Conservation (phyloP, 768 basidiomycete species). For the Mrakia frigida region DNA sequence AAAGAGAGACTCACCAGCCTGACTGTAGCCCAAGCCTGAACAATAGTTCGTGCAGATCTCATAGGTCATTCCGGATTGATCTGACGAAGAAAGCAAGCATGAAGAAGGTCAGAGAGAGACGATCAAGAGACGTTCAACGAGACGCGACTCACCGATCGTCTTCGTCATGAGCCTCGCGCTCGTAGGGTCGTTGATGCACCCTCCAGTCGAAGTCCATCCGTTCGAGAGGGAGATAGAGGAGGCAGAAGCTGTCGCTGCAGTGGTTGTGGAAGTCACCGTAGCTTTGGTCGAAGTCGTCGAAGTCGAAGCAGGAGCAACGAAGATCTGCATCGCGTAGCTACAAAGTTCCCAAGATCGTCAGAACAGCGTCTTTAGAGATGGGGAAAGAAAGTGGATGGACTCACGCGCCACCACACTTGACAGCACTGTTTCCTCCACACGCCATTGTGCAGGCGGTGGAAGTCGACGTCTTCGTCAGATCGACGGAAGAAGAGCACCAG, state of each 20-base stretch:
- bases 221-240: neutral
- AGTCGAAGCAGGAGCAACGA: neutral
- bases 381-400: too few species aligned
- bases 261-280: neutral
- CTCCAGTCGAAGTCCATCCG: neutral
- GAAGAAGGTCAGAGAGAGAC: neutral
- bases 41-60: conserved; percentile 20
- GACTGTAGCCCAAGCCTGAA: neutral
- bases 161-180: neutral
- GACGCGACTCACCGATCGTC: too few species aligned
- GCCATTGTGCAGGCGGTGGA: neutral
- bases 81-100: neutral
- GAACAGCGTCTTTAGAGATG: too few species aligned
- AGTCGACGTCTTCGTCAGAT: neutral
- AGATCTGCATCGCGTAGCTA: neutral
- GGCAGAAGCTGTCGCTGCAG: neutral
- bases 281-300: neutral
- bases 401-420: conserved; percentile 1
- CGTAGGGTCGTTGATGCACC: neutral
- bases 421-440: neutral
- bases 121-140: too few species aligned
- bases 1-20: conserved; percentile 1
- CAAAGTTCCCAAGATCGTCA: too few species aligned
- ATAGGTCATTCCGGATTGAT: conserved; percentile 15
- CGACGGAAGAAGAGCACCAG: neutral